These are phyloP conservation scores for Saccharomyces jurei DNA, from an alignment of 805 yeast species.

Conservation along the genomic window DNA sequence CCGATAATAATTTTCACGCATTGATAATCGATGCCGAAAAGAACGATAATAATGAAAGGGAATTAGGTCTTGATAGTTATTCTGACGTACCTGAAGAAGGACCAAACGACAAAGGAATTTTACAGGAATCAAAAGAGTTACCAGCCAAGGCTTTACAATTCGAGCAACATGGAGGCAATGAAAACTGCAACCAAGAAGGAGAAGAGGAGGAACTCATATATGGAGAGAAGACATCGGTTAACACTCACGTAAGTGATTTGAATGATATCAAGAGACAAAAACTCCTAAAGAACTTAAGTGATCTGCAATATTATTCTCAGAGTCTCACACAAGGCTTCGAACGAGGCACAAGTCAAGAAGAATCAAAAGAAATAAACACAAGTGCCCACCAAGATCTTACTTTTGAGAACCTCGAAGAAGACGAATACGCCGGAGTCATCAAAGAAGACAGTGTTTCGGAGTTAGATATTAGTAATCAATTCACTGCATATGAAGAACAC, in stretches of 20 bases:
- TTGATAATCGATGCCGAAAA: background rate
- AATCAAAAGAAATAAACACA: background rate
- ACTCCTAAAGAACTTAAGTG: background rate
- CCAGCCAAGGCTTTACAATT: background rate
- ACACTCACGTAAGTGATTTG: background rate
- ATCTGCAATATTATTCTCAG: background rate
- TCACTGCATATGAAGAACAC: background rate
- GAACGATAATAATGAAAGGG: background rate
- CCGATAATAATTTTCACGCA: background rate
- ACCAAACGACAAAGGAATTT: background rate
- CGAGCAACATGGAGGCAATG: background rate
- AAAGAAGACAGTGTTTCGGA: constrained; percentile 2
- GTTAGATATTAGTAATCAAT: background rate
- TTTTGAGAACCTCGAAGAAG: background rate
- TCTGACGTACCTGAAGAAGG: background rate
- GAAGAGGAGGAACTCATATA: background rate
- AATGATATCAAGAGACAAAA: background rate
- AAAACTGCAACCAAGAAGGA: background rate
- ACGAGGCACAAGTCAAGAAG: background rate
- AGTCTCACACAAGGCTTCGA: background rate
- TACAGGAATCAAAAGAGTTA: background rate
- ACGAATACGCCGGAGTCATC: background rate
- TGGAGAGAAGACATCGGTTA: background rate
- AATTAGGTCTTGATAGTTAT: background rate
- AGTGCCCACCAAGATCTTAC: background rate